These are phyloP conservation scores for Xylaria sp. DNA, from an alignment of 2,329 filamentous ascomycete genomes.

Conservation along the genomic window DNA sequence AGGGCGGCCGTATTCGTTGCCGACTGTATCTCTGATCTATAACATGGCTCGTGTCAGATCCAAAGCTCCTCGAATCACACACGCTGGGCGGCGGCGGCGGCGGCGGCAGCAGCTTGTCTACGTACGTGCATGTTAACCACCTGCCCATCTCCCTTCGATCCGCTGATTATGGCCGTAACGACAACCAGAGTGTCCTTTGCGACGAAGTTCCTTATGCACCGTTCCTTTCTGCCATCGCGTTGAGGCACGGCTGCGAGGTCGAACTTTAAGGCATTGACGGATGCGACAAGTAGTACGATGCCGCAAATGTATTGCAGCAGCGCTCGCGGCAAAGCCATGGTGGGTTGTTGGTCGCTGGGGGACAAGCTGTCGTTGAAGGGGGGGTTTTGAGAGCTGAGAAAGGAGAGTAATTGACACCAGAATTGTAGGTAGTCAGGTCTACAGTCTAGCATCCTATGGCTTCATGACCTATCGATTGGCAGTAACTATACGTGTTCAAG, in stretches of 20 bases:
- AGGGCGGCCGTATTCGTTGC: constrained; percentile 93
- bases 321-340: constrained; percentile 62
- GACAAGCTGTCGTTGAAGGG: constrained; percentile 6
- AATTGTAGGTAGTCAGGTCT: not conserved
- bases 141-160: constrained; percentile 91
- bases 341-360: constrained; percentile 25
- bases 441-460: not conserved
- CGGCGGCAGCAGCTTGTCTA: no score
- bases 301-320: constrained; percentile 69
- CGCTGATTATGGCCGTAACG: constrained; percentile 88
- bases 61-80: not conserved
- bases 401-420: constrained; percentile 1
- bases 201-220: constrained; percentile 98
- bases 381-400: not conserved
- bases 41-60: constrained; percentile 14
- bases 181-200: constrained; percentile 92
- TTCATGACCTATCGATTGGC: constrained; percentile 12
- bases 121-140: constrained; percentile 90
- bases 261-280: constrained; percentile 84
- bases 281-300: constrained; percentile 65
- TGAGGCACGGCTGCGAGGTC: constrained; percentile 77
- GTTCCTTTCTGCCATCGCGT: constrained; percentile 73
- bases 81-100: not conserved
- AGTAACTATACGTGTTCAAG: constrained; percentile 34
- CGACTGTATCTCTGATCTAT: constrained; percentile 93